Conservation (phyloP, 169 alveolate genomes). For the Plasmodium inui region DNA sequence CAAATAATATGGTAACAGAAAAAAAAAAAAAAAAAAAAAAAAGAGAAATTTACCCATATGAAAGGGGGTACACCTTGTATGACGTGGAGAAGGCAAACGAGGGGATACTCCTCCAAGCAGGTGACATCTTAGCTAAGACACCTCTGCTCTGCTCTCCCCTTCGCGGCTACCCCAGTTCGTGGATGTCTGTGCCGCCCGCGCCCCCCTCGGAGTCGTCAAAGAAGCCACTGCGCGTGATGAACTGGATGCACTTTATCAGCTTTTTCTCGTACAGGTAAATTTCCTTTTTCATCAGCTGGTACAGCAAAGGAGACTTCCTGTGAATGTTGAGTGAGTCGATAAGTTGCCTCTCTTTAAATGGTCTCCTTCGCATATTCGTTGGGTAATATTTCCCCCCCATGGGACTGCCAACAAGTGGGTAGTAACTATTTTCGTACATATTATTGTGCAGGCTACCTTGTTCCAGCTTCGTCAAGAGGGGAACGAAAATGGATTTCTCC, state of each 20-base stretch:
- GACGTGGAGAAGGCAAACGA: not conserved
- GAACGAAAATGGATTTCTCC: conserved; percentile 65
- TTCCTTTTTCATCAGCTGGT: conserved; percentile 74
- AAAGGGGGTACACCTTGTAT: not conserved
- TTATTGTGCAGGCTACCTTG: conserved; percentile 12
- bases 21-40: not conserved
- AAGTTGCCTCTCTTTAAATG: not conserved
- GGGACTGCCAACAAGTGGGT: not conserved
- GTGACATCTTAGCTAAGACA: not conserved
- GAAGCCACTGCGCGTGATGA: conserved; percentile 54
- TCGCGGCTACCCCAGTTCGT: not conserved
- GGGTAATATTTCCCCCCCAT: not conserved
- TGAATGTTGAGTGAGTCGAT: conserved; percentile 69
- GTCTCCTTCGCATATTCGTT: not conserved
- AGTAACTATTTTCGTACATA: conserved; percentile 41
- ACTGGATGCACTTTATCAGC: conserved; percentile 50
- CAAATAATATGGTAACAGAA: too few relatives aligned
- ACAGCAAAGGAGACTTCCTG: conserved; percentile 55
- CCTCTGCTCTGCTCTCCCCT: not conserved
- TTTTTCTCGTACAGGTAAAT: conserved; percentile 52
- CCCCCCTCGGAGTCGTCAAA: conserved; percentile 29
- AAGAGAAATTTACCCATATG: not conserved
- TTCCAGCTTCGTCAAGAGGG: conserved; percentile 15
- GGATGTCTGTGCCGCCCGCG: not conserved
- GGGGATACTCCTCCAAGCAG: not conserved